phyloP scores from a whole-genome alignment of 306 rosid species.

The Echinosophora koreensis region DNA sequence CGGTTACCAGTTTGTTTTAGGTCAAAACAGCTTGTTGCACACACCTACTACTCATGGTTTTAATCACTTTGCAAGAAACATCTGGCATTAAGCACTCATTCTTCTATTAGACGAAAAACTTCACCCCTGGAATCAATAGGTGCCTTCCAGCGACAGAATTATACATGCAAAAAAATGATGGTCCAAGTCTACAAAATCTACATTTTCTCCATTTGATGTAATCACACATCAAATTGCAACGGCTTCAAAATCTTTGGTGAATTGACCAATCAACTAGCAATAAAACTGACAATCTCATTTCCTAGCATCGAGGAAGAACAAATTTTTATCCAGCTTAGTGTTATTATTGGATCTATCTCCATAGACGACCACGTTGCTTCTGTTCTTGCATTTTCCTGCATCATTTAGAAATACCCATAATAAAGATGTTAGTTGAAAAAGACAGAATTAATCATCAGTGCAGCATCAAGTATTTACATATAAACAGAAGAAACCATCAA shows the following conservation, averaged over 20 bases:
- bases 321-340: constrained; percentile 36
- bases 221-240: constrained; percentile 31
- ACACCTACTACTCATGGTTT: neutral
- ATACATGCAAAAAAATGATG: constrained; percentile 34
- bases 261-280: constrained; percentile 38
- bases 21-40: neutral
- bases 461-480: constrained; percentile 6
- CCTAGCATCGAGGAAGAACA: neutral
- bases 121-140: constrained; percentile 3
- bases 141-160: constrained; percentile 36
- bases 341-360: constrained; percentile 61
- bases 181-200: constrained; percentile 34
- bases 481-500: constrained; percentile 3
- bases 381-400: constrained; percentile 80
- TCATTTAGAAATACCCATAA: constrained; percentile 18
- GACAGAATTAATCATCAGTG: constrained; percentile 4
- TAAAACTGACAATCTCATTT: constrained; percentile 19
- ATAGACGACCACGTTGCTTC: constrained; percentile 73
- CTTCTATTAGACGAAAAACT: constrained; percentile 29
- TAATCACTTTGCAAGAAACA: constrained; percentile 15
- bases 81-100: neutral
- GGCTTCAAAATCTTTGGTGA: constrained; percentile 36
- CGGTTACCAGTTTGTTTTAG: neutral
- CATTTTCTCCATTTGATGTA: constrained; percentile 31
- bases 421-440: constrained; percentile 3